These are phyloP conservation scores for Geotrichum aggregatum DNA, from an alignment of 1,139 yeast species.

Conservation along the genomic window DNA sequence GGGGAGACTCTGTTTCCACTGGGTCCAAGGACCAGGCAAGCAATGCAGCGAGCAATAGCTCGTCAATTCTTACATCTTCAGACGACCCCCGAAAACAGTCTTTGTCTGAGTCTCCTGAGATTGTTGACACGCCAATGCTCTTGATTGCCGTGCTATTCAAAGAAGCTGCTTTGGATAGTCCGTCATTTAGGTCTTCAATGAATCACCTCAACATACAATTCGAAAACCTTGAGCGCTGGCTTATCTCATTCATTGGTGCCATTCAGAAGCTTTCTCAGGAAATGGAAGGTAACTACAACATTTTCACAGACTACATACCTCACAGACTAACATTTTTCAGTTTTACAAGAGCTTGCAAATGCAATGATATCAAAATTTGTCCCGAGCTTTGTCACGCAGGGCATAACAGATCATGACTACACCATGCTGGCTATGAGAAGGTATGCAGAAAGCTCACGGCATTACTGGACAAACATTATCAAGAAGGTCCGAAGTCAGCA, in stretches of 20 bases:
- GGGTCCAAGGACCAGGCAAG: conserved; percentile 3
- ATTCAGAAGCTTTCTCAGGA: conserved; percentile 56
- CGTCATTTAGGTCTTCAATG: conserved; percentile 45
- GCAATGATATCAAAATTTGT: conserved; percentile 38
- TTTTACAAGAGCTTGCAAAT: conserved; percentile 40
- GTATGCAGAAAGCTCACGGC: conserved; percentile 54
- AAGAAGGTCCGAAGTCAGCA: conserved; percentile 46
- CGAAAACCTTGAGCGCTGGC: conserved; percentile 65
- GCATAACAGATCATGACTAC: conserved; percentile 68
- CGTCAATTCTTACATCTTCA: neutral
- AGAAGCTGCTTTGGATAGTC: conserved; percentile 45
- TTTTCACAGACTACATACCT: neutral
- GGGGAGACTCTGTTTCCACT: neutral
- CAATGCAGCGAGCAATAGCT: neutral
- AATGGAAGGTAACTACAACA: conserved; percentile 43
- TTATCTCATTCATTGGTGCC: conserved; percentile 54
- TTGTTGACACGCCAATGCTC: conserved; percentile 11
- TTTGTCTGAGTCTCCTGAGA: neutral
- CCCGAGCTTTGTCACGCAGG: conserved; percentile 61
- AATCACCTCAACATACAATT: conserved; percentile 66
- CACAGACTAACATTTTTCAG: conserved; percentile 19
- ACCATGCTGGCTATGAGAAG: conserved; percentile 59
- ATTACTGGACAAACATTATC: conserved; percentile 50
- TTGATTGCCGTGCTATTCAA: conserved; percentile 64
- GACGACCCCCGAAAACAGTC: neutral